phyloP scores from a whole-genome alignment of 306 rosid species.

The Vachellia collinsii region DNA sequence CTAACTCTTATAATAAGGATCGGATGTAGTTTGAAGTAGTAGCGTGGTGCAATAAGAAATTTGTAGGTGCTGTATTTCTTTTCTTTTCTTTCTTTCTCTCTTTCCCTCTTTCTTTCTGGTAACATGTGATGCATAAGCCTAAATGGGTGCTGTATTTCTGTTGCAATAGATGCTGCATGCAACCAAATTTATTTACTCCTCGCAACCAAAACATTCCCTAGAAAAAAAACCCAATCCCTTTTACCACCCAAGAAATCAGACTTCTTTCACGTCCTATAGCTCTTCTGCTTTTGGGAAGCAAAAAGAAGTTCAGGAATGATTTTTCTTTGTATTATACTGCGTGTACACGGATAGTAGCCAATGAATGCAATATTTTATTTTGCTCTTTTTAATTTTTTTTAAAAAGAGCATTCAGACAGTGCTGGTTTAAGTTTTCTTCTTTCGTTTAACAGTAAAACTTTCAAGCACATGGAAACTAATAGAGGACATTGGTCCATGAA shows the following conservation, averaged over 20 bases:
- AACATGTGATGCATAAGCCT: background rate
- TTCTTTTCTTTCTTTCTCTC: background rate
- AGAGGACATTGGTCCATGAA: background rate
- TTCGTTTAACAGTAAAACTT: background rate
- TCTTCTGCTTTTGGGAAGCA: conserved; percentile 2
- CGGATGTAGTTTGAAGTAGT: background rate
- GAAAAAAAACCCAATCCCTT: conserved; percentile 6
- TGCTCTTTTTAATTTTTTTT: conserved; percentile 1
- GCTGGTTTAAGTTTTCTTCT: background rate
- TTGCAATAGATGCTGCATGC: background rate
- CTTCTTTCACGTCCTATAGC: conserved; percentile 18
- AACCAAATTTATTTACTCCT: background rate
- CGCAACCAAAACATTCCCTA: background rate
- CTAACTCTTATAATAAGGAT: too few relatives aligned
- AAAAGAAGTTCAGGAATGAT: background rate
- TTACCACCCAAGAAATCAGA: conserved; percentile 26
- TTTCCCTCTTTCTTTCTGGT: too few relatives aligned
- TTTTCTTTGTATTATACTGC: background rate
- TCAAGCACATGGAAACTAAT: background rate
- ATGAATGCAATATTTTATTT: conserved; percentile 1
- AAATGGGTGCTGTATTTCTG: background rate
- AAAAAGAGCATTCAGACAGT: background rate
- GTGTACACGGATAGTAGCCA: background rate
- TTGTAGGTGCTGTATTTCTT: background rate
- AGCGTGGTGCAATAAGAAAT: background rate